A percentile compares a stretch with the other conserved stretches of the same genome.
These are phyloP conservation scores for Saccharomycopsis olivae DNA, from an alignment of 805 yeast genomes.

Conservation along the genomic window DNA sequence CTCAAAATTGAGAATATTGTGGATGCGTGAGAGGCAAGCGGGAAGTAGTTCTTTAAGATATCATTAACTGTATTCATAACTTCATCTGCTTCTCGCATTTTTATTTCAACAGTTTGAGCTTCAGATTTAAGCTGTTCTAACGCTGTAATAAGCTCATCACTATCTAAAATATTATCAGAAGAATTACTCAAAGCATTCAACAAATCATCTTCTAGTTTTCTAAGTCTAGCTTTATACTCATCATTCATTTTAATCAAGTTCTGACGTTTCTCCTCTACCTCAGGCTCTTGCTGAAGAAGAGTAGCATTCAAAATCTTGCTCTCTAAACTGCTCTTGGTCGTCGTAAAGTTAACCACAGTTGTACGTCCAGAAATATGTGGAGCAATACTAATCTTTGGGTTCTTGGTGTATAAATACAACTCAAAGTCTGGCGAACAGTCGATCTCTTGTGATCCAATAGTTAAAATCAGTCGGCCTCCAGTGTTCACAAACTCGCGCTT, in stretches of 20 bases:
- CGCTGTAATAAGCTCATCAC: conserved; percentile 45
- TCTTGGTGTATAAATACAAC: conserved; percentile 51
- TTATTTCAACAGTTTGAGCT: conserved; percentile 39
- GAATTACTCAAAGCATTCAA: conserved; percentile 47
- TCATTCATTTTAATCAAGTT: conserved; percentile 46
- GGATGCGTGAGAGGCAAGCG: conserved; percentile 48
- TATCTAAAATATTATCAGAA: conserved; percentile 56
- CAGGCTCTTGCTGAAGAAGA: conserved; percentile 50
- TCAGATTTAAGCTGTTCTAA: conserved; percentile 60
- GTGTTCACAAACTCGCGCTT: conserved; percentile 46
- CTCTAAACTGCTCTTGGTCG: conserved; percentile 60
- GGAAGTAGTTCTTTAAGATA: conserved; percentile 35
- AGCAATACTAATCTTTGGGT: conserved; percentile 35
- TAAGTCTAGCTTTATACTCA: conserved; percentile 45
- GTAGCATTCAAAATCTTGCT: conserved; percentile 50
- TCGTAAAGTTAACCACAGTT: conserved; percentile 55
- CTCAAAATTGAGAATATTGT: conserved; percentile 38
- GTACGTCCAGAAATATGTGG: conserved; percentile 55
- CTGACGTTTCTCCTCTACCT: conserved; percentile 45
- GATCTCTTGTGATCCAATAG: conserved; percentile 50
- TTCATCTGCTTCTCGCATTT: conserved; percentile 41
- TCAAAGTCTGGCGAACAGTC: conserved; percentile 59
- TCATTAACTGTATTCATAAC: conserved; percentile 47
- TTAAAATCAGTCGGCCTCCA: conserved; percentile 62
- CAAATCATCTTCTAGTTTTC: conserved; percentile 46